Evolutionary conservation across 768 basidiomycete species (phyloP).

Genomic region (Asterophora parasitica): DNA sequence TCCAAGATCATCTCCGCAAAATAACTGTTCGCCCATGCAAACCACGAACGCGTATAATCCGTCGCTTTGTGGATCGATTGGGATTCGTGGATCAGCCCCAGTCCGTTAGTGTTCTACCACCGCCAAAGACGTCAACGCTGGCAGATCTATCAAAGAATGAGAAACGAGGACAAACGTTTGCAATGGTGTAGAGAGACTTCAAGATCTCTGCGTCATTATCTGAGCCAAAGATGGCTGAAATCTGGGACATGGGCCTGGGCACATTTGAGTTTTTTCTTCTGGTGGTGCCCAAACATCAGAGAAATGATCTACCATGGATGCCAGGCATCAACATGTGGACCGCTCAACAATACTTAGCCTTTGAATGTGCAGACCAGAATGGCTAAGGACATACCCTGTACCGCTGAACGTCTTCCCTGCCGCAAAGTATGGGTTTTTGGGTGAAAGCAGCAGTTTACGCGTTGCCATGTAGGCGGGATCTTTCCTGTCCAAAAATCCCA

Average conservation of each 20-base stretch:
- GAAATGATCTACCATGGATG: conserved; percentile 54
- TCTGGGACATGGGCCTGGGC: conserved; percentile 73
- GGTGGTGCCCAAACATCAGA: background rate
- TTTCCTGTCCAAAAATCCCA: conserved; percentile 64
- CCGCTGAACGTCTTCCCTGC: conserved; percentile 62
- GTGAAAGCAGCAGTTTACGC: conserved; percentile 54
- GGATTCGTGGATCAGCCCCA: conserved; percentile 79
- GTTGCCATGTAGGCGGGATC: conserved; percentile 63
- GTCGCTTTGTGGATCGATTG: conserved; percentile 53
- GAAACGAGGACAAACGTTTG: conserved; percentile 48
- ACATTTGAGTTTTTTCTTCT: conserved; percentile 1
- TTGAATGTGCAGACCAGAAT: background rate
- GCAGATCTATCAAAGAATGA: background rate
- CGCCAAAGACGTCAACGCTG: conserved; percentile 1
- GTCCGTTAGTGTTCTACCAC: conserved; percentile 60
- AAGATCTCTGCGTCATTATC: conserved; percentile 69
- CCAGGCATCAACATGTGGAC: conserved; percentile 70
- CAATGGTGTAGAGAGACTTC: conserved; percentile 55
- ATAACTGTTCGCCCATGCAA: conserved; percentile 82
- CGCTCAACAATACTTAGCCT: conserved; percentile 33
- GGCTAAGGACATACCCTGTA: conserved; percentile 46
- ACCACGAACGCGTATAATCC: conserved; percentile 70
- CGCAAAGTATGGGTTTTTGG: conserved; percentile 66
- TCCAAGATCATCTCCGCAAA: conserved; percentile 82
- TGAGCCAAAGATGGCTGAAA: conserved; percentile 69